Conservation (phyloP, 345 rosid genomes). For the Linum lewisii region DNA sequence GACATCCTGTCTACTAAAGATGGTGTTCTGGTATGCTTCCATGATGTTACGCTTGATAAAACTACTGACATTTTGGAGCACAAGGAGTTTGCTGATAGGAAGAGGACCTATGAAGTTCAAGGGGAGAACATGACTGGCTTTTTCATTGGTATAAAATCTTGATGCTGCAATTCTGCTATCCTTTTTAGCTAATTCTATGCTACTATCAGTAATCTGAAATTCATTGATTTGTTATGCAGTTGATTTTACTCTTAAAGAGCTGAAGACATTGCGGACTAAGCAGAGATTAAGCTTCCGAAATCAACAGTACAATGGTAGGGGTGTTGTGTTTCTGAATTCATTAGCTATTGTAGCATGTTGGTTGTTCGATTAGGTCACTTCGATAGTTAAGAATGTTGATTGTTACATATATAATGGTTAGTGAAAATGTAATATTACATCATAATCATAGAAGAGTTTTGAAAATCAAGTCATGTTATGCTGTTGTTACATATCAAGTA, state of each 20-base stretch:
- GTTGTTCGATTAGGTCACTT: too few relatives aligned
- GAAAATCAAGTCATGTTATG: too few relatives aligned
- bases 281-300: slow-evolving; percentile 78
- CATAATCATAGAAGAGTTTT: neutral
- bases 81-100: slow-evolving; percentile 73
- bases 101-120: slow-evolving; percentile 73
- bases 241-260: slow-evolving; percentile 73
- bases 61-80: slow-evolving; percentile 65
- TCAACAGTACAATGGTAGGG: slow-evolving; percentile 78
- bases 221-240: slow-evolving; percentile 33
- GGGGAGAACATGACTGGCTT: slow-evolving; percentile 67
- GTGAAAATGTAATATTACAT: too few relatives aligned
- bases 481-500: too few relatives aligned
- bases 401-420: too few relatives aligned
- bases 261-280: slow-evolving; percentile 60
- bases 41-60: slow-evolving; percentile 67
- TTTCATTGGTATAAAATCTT: slow-evolving; percentile 48
- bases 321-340: slow-evolving; percentile 3
- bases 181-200: neutral
- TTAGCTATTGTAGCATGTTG: neutral
- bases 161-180: neutral
- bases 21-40: slow-evolving; percentile 74
- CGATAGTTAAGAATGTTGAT: too few relatives aligned
- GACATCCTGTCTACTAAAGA: slow-evolving; percentile 75
- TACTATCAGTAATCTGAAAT: neutral